Evolutionary conservation across 441 rosid species (phyloP), one percentile per base, ranked within the genome.

Genomic region (Rhodomyrtus psidioides): DNA sequence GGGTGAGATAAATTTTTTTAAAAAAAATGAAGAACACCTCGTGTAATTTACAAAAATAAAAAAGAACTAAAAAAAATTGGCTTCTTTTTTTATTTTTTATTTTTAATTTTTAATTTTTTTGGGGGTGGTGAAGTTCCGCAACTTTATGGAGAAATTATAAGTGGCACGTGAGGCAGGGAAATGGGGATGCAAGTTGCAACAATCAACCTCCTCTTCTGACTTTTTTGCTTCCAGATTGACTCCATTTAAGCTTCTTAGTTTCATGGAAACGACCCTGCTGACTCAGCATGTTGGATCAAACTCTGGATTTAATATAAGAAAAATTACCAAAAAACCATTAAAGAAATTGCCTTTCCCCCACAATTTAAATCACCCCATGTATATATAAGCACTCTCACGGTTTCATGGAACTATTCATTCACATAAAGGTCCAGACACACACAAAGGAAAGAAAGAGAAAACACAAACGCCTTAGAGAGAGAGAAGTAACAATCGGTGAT

Each of bases 211-310:
- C 87, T 83, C 54, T 83, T 81, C 88, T 81, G 88, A 89, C 90
- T 85, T 89, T n/a, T 51, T 56, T 79, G 62, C 46, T 51, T 82
- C 65, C 53, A 30, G 44, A 88, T 90, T 88, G 87, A 90, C 90
- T 83, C 56, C 55, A 82, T 81, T 81, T 84, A 85, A 62, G 51
- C 27, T 44, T 58, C 24, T 30, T 81, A 81, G 51, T 88, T 83
- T 81, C 84, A 74, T 86, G 44, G 44, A 58, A 84, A 65, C 53
- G 75, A 49, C 82, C 26, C 46, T n/a, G 70, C 65, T 84, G 86
- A 88, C 87, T 90, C 89, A 60, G 88, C 88, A 24, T 2, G 89
- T 87, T 85, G 88, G 91, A 87, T 89, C 51, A 83, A 83, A 39
- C 27, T 54, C 46, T 83, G 42, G 51, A 12, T 15, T 81, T 49